These are phyloP conservation scores for Trametes elegans DNA, from an alignment of 768 basidiomycete species.

Conservation along the genomic window DNA sequence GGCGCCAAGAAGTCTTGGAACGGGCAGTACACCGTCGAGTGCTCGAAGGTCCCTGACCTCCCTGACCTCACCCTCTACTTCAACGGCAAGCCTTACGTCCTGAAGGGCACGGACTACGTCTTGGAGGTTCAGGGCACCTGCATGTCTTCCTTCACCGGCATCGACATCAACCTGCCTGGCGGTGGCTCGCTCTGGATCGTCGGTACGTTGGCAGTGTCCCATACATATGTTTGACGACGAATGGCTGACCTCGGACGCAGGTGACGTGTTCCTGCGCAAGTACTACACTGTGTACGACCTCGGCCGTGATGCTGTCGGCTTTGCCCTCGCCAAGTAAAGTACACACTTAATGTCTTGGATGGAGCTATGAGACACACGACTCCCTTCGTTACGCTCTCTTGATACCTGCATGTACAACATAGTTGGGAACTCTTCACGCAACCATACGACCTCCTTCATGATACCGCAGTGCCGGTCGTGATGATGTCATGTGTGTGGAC, in stretches of 20 bases:
- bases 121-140: slow-evolving; percentile 90
- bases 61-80: slow-evolving; percentile 87
- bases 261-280: slow-evolving; percentile 89
- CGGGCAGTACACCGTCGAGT: slow-evolving; percentile 92
- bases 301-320: slow-evolving; percentile 76
- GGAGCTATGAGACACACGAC: background rate
- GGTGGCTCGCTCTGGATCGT: slow-evolving; percentile 86
- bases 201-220: slow-evolving; percentile 45
- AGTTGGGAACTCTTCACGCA: slow-evolving; percentile 5
- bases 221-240: background rate
- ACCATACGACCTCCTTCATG: background rate
- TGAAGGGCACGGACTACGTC: slow-evolving; percentile 86
- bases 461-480: background rate
- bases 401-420: slow-evolving; percentile 19
- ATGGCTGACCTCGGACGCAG: slow-evolving; percentile 30
- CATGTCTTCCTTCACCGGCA: slow-evolving; percentile 87
- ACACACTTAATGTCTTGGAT: background rate
- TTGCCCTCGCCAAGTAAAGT: slow-evolving; percentile 51
- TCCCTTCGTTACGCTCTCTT: background rate
- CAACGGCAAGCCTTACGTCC: slow-evolving; percentile 70
- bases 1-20: slow-evolving; percentile 95
- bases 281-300: slow-evolving; percentile 92
- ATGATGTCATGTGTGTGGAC: background rate
- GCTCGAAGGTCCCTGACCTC: slow-evolving; percentile 76
- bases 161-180: slow-evolving; percentile 80